phyloP scores from a whole-genome alignment of 2,329 filamentous ascomycete genomes.

The Blumeria hordei region DNA sequence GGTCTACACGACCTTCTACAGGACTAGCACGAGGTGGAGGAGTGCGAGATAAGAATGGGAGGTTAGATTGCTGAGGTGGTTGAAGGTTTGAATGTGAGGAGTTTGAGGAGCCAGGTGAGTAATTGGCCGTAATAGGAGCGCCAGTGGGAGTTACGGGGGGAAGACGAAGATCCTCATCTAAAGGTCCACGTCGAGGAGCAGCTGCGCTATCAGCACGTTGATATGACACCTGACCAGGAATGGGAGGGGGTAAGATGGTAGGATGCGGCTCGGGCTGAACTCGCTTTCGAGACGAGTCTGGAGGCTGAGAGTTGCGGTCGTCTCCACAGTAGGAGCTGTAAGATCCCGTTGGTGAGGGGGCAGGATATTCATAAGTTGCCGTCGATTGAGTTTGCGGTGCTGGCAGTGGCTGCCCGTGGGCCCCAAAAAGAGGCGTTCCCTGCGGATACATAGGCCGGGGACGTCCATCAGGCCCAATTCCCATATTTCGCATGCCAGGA shows the following conservation, averaged over 20 bases:
- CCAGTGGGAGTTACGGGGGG: conserved; percentile 14
- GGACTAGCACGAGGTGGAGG: conserved; percentile 13
- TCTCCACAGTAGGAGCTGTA: conserved; percentile 8
- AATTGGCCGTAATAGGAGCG: conserved; percentile 8
- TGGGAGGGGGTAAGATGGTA: conserved; percentile 16
- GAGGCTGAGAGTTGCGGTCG: conserved; percentile 6
- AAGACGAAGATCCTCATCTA: conserved; percentile 14
- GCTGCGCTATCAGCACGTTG: conserved; percentile 8
- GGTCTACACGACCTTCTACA: conserved; percentile 11
- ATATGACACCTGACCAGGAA: conserved; percentile 13
- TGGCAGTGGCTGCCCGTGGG: conserved; percentile 17
- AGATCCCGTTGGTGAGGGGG: conserved; percentile 14
- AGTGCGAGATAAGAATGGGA: conserved; percentile 11
- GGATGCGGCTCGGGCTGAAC: conserved; percentile 15
- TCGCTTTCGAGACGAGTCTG: conserved; percentile 13
- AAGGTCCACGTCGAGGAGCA: conserved; percentile 8
- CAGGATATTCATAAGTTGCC: conserved; percentile 13
- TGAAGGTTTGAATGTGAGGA: conserved; percentile 13
- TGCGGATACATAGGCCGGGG: conserved; percentile 12
- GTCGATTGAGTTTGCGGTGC: conserved; percentile 8
- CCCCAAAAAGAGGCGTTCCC: conserved; percentile 16
- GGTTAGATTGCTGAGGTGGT: conserved; percentile 7
- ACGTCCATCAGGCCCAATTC: conserved; percentile 15
- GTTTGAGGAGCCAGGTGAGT: conserved; percentile 14
- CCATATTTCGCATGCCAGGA: conserved; percentile 23